Evolutionary conservation across 2,329 filamentous ascomycete species (phyloP).

Genomic region (Erysiphe pisi): DNA sequence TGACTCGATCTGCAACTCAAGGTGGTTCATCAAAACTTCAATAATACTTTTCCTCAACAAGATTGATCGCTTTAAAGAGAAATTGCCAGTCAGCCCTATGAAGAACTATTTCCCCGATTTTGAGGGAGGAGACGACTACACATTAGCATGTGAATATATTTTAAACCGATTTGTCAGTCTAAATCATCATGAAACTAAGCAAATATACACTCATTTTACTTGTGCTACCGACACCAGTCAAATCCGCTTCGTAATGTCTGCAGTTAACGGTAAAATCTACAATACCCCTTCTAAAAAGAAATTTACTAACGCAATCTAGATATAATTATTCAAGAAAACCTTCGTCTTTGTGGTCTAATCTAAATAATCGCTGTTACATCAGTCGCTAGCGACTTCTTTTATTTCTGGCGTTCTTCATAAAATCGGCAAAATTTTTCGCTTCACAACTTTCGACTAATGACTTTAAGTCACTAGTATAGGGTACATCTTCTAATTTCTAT

Average conservation of each 20-base stretch:
- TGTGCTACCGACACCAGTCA: conserved; percentile 98
- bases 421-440: too few species aligned
- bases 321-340: conserved; percentile 99
- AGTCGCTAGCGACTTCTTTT: too few species aligned
- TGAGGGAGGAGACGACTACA: conserved; percentile 92
- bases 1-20: conserved; percentile 76
- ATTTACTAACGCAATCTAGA: conserved; percentile 50
- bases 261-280: conserved; percentile 69
- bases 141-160: conserved; percentile 95
- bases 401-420: too few species aligned
- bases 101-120: conserved; percentile 84
- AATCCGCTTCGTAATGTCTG: conserved; percentile 99
- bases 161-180: conserved; percentile 96
- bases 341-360: conserved; percentile 92
- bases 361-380: conserved; percentile 40
- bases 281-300: not conserved
- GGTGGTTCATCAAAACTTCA: conserved; percentile 83
- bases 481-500: too few species aligned
- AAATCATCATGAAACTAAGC: conserved; percentile 98
- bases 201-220: conserved; percentile 99
- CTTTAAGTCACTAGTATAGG: too few species aligned
- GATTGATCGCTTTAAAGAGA: conserved; percentile 81
- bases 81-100: conserved; percentile 71
- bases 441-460: too few species aligned
- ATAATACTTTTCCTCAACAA: conserved; percentile 87